Base-by-base conservation (phyloP, 2,329 filamentous ascomycete genomes). In the Capronia coronata region DNA sequence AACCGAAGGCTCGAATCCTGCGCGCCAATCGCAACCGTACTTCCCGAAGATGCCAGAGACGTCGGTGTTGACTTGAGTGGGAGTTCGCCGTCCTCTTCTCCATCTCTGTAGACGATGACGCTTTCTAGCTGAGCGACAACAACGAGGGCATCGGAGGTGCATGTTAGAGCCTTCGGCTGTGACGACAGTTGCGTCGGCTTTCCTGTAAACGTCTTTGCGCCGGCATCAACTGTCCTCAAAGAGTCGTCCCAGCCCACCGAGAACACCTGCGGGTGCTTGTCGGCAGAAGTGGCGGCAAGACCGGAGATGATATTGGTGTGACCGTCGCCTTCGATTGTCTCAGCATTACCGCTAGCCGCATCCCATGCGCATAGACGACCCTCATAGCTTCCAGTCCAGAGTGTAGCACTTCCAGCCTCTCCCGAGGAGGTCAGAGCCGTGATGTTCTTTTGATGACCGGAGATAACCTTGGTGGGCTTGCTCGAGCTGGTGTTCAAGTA, bases 171-270 rank as follows among this genome's bases (percentile, higher is more conserved):
- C 67, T 86, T 91, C 2, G 93, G 93, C 63, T 97, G 93, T 14
- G 83, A 84, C 2, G 79, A 75, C 16, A 94, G 77, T 63, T 85
- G 83, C 25, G 76, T 70, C 1, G 80, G 74, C 43, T 76, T 75
- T 48, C 86, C 87, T 4, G 83, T 76, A 66, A 94, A 96, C 0
- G 83, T 86, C 62, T 81, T 84, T 45, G 83, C 80, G 1, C 81
- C 76, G 51, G 84, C 76, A 57, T 94, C 89, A 29, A 94, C 76
- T 37, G 79, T 84, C 55, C 89, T 84, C 29, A 97, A 74, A 1
- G 84, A 88, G 66, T 98, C 93, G 64, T 98, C 93, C 93, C 91
- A 98, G 56, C 84, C 90, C 46, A 91, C 86, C 62, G 84, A 91
- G 70, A 87, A 90, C n/a, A 88, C 79, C 57, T 81, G 77, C 27